These are phyloP conservation scores for Eutrema heterophyllum DNA, from an alignment of 345 rosid species.

Conservation along the genomic window DNA sequence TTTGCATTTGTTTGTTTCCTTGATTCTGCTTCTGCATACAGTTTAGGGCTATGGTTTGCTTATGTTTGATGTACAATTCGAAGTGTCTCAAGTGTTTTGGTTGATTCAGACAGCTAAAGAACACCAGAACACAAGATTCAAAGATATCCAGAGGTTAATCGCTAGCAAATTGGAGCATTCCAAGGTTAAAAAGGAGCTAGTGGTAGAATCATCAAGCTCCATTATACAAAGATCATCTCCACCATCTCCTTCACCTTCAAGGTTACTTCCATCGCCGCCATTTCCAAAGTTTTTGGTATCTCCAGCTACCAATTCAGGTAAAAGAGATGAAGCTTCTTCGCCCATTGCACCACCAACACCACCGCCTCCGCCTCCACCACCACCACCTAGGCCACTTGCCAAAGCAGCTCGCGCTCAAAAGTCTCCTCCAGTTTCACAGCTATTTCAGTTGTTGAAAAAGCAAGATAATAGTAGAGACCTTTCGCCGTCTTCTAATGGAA, in stretches of 20 bases:
- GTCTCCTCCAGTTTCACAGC: constrained; percentile 46
- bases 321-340: constrained; percentile 25
- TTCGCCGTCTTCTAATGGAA: constrained; percentile 31
- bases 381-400: constrained; percentile 45
- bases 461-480: constrained; percentile 45
- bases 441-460: constrained; percentile 44
- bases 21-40: neutral
- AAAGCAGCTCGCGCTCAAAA: constrained; percentile 45
- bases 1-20: neutral
- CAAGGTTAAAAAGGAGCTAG: constrained; percentile 39
- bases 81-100: constrained; percentile 12
- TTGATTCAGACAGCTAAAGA: constrained; percentile 41
- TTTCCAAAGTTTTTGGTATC: constrained; percentile 28
- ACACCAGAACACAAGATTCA: constrained; percentile 47
- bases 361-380: constrained; percentile 64
- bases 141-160: constrained; percentile 69
- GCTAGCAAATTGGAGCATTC: constrained; percentile 62
- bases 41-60: neutral
- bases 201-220: constrained; percentile 32
- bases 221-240: constrained; percentile 23
- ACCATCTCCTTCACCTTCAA: constrained; percentile 17
- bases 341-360: constrained; percentile 51
- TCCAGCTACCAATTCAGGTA: constrained; percentile 25
- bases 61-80: neutral
- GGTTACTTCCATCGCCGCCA: constrained; percentile 6